Evolutionary conservation across 164 flowering plant species (phyloP), one percentile per base, ranked within the genome.

Genomic region (Liquidambar formosana): DNA sequence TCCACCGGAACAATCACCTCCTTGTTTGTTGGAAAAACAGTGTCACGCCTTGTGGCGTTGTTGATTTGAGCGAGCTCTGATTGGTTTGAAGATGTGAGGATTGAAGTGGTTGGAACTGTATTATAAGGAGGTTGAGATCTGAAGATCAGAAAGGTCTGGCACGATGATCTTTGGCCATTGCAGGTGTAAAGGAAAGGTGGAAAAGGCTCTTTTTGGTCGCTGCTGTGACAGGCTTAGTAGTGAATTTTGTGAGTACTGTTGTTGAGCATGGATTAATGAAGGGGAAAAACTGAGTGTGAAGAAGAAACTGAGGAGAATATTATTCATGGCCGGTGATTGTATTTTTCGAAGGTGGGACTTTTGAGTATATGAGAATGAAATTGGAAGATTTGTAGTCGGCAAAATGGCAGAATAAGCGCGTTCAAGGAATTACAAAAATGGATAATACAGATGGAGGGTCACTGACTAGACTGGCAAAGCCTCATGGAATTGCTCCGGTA

Each of bases 1-100:
- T 62, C 67, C 1, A 84, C 81, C 28, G 88, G 92, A 43, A 85
- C 77, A 18, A 86, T 74, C 14, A 88, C 85, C 65, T 78, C 80
- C 48, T 77, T 71, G 56, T 69, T 56, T 10, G 75, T 28, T 0
- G 73, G 77, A 60, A 88, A 76, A 1, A 46, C 70, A 0, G 73
- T 10, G 43, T 41, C n/a, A n/a, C n/a, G 8, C 19, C 0, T 57
- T 8, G 82, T 23, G 38, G 76, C 74, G 13, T 75, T 69, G 80
- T 88, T 88, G 76, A 77, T 57, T 5, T 41, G 45, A 5, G 85
- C 81, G 13, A 84, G 75, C 49, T 79, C 78, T 13, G 43, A 18
- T 22, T 71, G 67, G 76, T 77, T 61, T 10, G 90, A 79, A 45
- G 79, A 71, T 0, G 65, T 61, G 19, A 88, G 83, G 27, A 54